phyloP scores from a whole-genome alignment of 371 early-diverging fungal genomes.

The Nematocida ausubeli region DNA sequence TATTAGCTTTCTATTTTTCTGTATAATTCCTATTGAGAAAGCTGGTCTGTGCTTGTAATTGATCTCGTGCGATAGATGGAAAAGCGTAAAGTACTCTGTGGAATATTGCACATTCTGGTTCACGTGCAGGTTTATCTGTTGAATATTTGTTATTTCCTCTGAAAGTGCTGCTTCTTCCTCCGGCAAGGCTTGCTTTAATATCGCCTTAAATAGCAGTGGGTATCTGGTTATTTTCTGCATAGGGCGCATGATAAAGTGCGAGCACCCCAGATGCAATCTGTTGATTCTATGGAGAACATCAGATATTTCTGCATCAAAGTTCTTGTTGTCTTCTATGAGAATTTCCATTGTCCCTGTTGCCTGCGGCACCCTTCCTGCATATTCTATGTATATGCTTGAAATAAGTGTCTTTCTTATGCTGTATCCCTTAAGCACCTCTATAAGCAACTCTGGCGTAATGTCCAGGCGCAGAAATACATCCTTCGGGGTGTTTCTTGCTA shows the following conservation, averaged over 20 bases:
- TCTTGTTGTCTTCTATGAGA: conserved; percentile 37
- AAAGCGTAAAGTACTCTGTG: conserved; percentile 59
- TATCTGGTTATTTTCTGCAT: conserved; percentile 63
- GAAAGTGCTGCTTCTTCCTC: conserved; percentile 32
- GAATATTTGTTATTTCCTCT: conserved; percentile 39
- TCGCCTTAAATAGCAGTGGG: conserved; percentile 63
- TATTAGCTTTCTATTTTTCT: conserved; percentile 40
- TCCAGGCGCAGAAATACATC: conserved; percentile 13
- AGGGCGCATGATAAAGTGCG: conserved; percentile 66
- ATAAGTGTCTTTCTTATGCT: neutral
- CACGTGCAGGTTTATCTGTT: conserved; percentile 42
- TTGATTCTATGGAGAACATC: conserved; percentile 56
- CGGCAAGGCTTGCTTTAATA: conserved; percentile 61
- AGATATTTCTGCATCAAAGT: conserved; percentile 56
- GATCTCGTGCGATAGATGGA: conserved; percentile 50
- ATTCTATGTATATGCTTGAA: conserved; percentile 7
- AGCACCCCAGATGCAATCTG: conserved; percentile 59
- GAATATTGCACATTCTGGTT: conserved; percentile 55
- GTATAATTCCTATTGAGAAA: conserved; percentile 38
- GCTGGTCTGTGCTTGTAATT: conserved; percentile 6
- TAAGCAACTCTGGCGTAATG: neutral
- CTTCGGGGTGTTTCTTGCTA: conserved; percentile 3
- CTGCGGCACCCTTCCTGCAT: conserved; percentile 31
- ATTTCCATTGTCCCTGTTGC: conserved; percentile 24
- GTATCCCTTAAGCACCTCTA: neutral